Conservation (phyloP, 352 stramenopile species). For the Albugo candida region DNA sequence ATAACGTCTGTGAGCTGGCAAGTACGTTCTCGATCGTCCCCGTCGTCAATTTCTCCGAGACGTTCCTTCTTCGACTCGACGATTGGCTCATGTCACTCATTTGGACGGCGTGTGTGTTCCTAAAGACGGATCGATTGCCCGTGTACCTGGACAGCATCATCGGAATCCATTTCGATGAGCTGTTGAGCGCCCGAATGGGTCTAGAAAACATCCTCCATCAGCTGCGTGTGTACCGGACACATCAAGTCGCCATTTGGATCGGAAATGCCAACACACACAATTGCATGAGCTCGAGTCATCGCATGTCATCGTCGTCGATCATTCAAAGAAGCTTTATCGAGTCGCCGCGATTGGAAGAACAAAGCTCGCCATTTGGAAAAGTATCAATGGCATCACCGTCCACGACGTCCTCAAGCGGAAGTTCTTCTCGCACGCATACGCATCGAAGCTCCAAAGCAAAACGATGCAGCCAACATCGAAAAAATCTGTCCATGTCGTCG, state of each 20-base stretch:
- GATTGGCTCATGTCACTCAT: slow-evolving; percentile 48
- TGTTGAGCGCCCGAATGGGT: slow-evolving; percentile 53
- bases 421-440: slow-evolving; percentile 5
- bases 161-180: slow-evolving; percentile 41
- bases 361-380: too few species aligned
- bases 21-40: slow-evolving; percentile 43
- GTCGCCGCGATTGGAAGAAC: too few species aligned
- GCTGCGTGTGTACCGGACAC: slow-evolving; percentile 37
- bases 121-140: slow-evolving; percentile 52
- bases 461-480: slow-evolving; percentile 28
- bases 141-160: slow-evolving; percentile 55
- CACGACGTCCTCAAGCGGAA: slow-evolving; percentile 11
- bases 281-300: too few species aligned
- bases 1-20: too few species aligned
- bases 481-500: slow-evolving; percentile 78
- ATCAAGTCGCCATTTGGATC: slow-evolving; percentile 9
- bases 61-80: slow-evolving; percentile 49
- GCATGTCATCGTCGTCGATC: too few species aligned
- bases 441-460: slow-evolving; percentile 27
- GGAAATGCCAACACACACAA: too few species aligned
- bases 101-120: slow-evolving; percentile 47
- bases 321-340: too few species aligned
- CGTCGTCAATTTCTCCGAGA: slow-evolving; percentile 68
- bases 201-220: slow-evolving; percentile 56
- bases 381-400: too few species aligned